Conservation (phyloP, 495 filamentous ascomycete species). For the Penicillium canescens region DNA sequence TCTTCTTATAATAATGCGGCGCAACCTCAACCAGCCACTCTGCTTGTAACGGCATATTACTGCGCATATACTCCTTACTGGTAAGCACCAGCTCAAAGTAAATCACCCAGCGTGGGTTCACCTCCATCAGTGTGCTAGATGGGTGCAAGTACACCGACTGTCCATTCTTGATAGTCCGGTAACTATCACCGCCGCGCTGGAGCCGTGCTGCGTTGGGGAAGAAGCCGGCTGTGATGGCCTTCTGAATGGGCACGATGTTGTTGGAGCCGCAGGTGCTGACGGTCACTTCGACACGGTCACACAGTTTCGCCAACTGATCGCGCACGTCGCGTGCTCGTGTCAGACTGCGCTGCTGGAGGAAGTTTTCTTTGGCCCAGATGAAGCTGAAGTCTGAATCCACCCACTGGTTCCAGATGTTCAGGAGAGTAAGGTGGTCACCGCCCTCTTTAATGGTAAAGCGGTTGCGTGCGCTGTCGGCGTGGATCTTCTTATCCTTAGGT, state of each 20-base stretch:
- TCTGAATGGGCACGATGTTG: conserved; percentile 76
- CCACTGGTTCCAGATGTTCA: conserved; percentile 99
- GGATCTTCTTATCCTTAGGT: conserved; percentile 95
- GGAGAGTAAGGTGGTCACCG: conserved; percentile 83
- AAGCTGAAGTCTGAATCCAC: conserved; percentile 87
- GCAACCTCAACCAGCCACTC: conserved; percentile 91
- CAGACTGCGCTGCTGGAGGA: conserved; percentile 84
- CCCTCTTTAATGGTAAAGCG: conserved; percentile 92
- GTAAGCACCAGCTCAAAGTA: conserved; percentile 94
- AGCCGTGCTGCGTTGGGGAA: conserved; percentile 92
- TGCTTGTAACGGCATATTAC: conserved; percentile 77
- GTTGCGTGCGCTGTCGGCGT: conserved; percentile 89
- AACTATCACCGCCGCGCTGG: conserved; percentile 82
- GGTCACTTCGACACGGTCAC: conserved; percentile 86
- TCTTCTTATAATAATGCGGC: conserved; percentile 93
- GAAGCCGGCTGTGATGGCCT: conserved; percentile 88
- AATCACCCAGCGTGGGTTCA: conserved; percentile 84
- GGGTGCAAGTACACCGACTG: conserved; percentile 91
- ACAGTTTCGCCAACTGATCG: conserved; percentile 91
- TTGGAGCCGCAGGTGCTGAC: conserved; percentile 65
- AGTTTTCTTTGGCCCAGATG: conserved; percentile 92
- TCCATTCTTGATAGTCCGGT: conserved; percentile 92
- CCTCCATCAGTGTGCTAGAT: conserved; percentile 75
- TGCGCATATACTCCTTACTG: conserved; percentile 92
- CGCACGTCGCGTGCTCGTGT: conserved; percentile 88